Evolutionary conservation across 768 basidiomycete species (phyloP).

Genomic region (Collybia sordida): DNA sequence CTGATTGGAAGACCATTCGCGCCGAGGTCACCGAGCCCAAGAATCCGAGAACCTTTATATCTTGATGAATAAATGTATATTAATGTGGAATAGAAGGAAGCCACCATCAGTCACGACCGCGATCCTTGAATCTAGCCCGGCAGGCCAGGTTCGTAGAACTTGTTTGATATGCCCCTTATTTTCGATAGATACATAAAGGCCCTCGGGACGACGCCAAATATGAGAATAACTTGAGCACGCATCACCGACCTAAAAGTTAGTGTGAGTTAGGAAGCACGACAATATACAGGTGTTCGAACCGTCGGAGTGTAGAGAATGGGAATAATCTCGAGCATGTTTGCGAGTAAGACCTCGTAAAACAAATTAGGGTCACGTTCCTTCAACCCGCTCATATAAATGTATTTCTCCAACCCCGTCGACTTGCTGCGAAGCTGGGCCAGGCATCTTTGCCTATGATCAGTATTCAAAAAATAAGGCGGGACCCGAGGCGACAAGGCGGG

Average conservation of each 20-base stretch:
- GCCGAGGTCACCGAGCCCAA: conserved; percentile 59
- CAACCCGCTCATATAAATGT: conserved; percentile 67
- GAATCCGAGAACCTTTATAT: conserved; percentile 59
- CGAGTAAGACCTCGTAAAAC: conserved; percentile 64
- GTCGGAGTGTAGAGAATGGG: conserved; percentile 80
- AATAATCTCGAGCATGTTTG: conserved; percentile 63
- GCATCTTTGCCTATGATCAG: conserved; percentile 56
- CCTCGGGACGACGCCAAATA: conserved; percentile 65
- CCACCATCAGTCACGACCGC: conserved; percentile 77
- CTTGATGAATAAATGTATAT: conserved; percentile 1
- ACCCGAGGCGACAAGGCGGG: conserved; percentile 20
- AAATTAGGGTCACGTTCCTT: conserved; percentile 61
- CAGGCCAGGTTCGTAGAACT: conserved; percentile 54
- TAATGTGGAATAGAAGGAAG: conserved; percentile 21
- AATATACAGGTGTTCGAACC: conserved; percentile 28
- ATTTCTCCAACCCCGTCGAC: conserved; percentile 57
- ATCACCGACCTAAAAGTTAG: conserved; percentile 53
- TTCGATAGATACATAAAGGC: conserved; percentile 60
- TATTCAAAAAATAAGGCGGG: conserved; percentile 48
- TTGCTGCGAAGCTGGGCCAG: conserved; percentile 61
- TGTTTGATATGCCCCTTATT: conserved; percentile 65
- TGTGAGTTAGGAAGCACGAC: conserved; percentile 9
- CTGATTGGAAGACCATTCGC: conserved; percentile 58
- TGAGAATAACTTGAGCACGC: conserved; percentile 71
- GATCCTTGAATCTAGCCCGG: conserved; percentile 49